Evolutionary conservation across 1,139 yeast species (phyloP).

Genomic region (Taphrina flavorubra): DNA sequence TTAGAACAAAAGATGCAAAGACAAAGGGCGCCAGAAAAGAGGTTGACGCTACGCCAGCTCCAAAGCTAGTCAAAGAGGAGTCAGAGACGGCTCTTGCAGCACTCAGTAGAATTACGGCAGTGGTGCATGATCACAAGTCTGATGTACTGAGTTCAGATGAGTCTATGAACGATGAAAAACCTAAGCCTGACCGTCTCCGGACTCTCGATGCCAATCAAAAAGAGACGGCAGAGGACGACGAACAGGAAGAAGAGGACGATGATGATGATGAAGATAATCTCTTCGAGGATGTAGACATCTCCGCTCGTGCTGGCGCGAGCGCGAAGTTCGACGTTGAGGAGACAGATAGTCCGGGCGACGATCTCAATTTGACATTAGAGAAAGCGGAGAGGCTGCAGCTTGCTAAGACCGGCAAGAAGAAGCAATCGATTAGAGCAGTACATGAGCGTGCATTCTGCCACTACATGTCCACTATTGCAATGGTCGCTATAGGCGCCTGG

Average conservation of each 20-base stretch:
- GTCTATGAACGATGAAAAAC: not conserved
- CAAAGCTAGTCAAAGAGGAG: conserved; percentile 11
- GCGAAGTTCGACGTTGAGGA: conserved; percentile 21
- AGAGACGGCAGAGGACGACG: not conserved
- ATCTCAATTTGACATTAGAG: conserved; percentile 31
- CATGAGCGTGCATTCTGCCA: conserved; percentile 69
- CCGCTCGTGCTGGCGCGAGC: conserved; percentile 16
- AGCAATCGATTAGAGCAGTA: conserved; percentile 58
- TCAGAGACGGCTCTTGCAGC: conserved; percentile 11
- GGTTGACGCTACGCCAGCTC: not conserved
- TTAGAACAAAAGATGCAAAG: too few species aligned
- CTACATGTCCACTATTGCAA: conserved; percentile 61
- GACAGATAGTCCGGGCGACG: not conserved
- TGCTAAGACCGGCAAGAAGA: conserved; percentile 41
- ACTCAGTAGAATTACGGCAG: conserved; percentile 7
- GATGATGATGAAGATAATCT: conserved; percentile 22
- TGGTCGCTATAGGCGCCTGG: conserved; percentile 68
- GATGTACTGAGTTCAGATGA: not conserved
- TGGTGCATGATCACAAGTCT: not conserved
- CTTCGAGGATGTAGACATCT: conserved; percentile 31
- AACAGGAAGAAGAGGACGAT: not conserved
- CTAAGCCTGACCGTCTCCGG: not conserved
- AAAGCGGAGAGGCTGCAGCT: conserved; percentile 31
- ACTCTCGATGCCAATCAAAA: not conserved
- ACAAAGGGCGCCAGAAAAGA: not conserved